These are phyloP conservation scores for Hymenoscyphus scutula DNA, from an alignment of 2,329 filamentous ascomycete genomes.

Conservation along the genomic window DNA sequence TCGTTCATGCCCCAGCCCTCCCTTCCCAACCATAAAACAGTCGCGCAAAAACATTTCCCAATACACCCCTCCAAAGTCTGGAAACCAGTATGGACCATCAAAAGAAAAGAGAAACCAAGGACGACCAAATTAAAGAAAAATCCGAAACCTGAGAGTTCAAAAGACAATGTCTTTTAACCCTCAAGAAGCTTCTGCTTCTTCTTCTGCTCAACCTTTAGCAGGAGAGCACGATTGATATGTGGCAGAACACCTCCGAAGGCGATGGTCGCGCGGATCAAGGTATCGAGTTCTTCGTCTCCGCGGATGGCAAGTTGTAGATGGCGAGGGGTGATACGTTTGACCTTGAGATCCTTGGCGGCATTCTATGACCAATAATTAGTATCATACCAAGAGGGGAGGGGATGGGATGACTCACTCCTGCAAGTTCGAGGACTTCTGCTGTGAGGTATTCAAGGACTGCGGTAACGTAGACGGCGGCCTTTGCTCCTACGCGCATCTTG, in stretches of 20 bases:
- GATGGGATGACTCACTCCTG: conserved; percentile 64
- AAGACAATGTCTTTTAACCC: conserved; percentile 35
- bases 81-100: conserved; percentile 14
- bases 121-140: conserved; percentile 15
- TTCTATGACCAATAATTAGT: conserved; percentile 54
- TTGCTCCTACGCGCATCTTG: conserved; percentile 99
- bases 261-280: conserved; percentile 94
- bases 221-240: conserved; percentile 95
- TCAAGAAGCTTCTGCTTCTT: conserved; percentile 69
- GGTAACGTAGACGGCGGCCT: conserved; percentile 97
- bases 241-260: conserved; percentile 97
- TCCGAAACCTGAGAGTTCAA: conserved; percentile 1
- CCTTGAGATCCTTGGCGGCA: conserved; percentile 98
- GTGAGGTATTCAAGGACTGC: conserved; percentile 98
- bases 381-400: conserved; percentile 13
- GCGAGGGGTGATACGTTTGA: conserved; percentile 98
- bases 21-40: conserved; percentile 13
- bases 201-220: conserved; percentile 97
- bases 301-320: conserved; percentile 97
- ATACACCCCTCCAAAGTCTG: too few species aligned
- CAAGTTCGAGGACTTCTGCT: conserved; percentile 94
- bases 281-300: conserved; percentile 97
- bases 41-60: conserved; percentile 16
- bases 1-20: conserved; percentile 12
- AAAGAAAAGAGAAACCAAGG: conserved; percentile 17